Percentiles rank a stretch among this genome's conserved stretches.
Evolutionary conservation across 2,329 filamentous ascomycete species (phyloP).

Genomic region (Cladorrhinum sp.): DNA sequence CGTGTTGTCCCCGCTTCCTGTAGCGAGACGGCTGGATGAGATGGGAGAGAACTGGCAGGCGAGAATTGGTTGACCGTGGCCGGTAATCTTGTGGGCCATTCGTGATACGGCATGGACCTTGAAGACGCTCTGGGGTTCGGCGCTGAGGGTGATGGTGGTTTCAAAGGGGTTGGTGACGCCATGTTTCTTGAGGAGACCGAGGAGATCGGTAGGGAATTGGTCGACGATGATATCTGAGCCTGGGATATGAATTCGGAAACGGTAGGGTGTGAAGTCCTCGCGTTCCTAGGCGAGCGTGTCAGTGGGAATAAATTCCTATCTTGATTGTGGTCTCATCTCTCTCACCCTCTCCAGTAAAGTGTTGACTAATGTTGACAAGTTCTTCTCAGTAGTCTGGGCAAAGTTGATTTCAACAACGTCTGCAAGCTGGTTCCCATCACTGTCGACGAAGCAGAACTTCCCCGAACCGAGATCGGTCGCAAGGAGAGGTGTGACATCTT

Average conservation of each 20-base stretch:
- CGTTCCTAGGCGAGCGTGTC: slow-evolving; percentile 39
- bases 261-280: slow-evolving; percentile 60
- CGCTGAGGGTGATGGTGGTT: slow-evolving; percentile 46
- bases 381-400: slow-evolving; percentile 82
- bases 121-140: slow-evolving; percentile 86
- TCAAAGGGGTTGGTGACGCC: slow-evolving; percentile 59
- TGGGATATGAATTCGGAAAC: slow-evolving; percentile 59
- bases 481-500: slow-evolving; percentile 68
- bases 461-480: slow-evolving; percentile 71
- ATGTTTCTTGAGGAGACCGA: slow-evolving; percentile 53
- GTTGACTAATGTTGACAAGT: slow-evolving; percentile 83
- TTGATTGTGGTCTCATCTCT: neutral
- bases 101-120: slow-evolving; percentile 87
- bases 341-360: slow-evolving; percentile 73
- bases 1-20: slow-evolving; percentile 86
- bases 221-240: slow-evolving; percentile 52
- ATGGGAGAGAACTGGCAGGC: slow-evolving; percentile 81
- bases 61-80: slow-evolving; percentile 89
- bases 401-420: slow-evolving; percentile 72
- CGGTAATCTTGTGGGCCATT: slow-evolving; percentile 82
- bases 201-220: slow-evolving; percentile 54
- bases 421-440: slow-evolving; percentile 68
- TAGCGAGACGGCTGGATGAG: slow-evolving; percentile 74
- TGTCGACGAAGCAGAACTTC: slow-evolving; percentile 84
- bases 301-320: neutral